A percentile compares a stretch with the other conserved stretches of the same genome.
These are phyloP conservation scores for Calonectria leucothoes DNA, from an alignment of 2,329 filamentous ascomycete genomes.

Conservation along the genomic window DNA sequence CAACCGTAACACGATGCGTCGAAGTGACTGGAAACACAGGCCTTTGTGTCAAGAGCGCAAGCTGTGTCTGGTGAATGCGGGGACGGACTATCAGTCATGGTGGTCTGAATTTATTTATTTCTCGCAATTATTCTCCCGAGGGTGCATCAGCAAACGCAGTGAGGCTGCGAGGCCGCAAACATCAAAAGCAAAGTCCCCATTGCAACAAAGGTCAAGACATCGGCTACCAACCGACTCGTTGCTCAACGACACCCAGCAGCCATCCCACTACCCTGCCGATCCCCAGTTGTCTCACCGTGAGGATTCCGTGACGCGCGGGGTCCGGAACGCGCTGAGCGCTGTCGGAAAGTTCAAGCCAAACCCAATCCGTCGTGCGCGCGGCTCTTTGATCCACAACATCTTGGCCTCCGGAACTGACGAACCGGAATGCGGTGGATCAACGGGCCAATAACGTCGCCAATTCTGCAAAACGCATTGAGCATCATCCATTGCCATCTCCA, in stretches of 20 bases:
- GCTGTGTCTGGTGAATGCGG: background rate
- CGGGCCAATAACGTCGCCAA: background rate
- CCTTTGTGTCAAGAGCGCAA: constrained; percentile 1
- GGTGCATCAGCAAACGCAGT: no score
- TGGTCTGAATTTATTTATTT: no score
- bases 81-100: no score
- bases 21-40: background rate
- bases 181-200: no score
- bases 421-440: background rate
- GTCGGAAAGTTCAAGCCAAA: background rate
- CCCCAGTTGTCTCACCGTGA: background rate
- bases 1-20: background rate
- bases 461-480: background rate
- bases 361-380: background rate
- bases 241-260: no score
- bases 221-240: no score
- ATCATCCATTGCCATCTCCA: background rate
- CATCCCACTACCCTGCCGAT: background rate
- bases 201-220: no score
- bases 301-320: background rate
- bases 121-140: no score
- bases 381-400: background rate
- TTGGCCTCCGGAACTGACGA: background rate
- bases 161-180: no score
- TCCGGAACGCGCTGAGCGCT: background rate